These are phyloP conservation scores for Allantophomopsis cytisporea DNA, from an alignment of 2,329 filamentous ascomycete species.

Conservation along the genomic window DNA sequence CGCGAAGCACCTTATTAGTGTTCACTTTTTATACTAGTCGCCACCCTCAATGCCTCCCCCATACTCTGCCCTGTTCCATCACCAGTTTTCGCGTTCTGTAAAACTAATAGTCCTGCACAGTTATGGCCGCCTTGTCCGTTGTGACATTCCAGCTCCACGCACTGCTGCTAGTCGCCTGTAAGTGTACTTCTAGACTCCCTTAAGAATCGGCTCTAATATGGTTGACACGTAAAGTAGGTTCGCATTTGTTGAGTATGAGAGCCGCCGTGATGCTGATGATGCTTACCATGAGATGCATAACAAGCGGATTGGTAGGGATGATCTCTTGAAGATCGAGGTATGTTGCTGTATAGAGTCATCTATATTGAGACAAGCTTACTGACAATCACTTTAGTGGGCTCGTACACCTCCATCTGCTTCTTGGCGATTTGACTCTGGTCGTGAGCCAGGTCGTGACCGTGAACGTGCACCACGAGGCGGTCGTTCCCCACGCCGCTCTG, in stretches of 20 bases:
- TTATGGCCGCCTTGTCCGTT: slow-evolving; percentile 94
- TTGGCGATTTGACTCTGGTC: slow-evolving; percentile 83
- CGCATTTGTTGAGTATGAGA: slow-evolving; percentile 98
- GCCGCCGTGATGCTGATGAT: slow-evolving; percentile 93
- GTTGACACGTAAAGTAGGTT: slow-evolving; percentile 46
- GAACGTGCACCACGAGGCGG: slow-evolving; percentile 42
- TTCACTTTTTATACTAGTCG: too few relatives aligned
- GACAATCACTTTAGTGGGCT: slow-evolving; percentile 58
- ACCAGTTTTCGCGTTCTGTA: too few relatives aligned
- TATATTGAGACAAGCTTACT: neutral
- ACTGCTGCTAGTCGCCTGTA: slow-evolving; percentile 91
- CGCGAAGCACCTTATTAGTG: slow-evolving; percentile 1
- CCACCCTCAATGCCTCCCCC: too few relatives aligned
- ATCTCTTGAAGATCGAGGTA: slow-evolving; percentile 96
- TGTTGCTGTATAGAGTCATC: slow-evolving; percentile 12
- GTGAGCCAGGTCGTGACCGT: slow-evolving; percentile 65
- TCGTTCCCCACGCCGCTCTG: slow-evolving; percentile 64
- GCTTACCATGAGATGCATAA: slow-evolving; percentile 99
- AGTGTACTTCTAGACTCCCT: slow-evolving; percentile 28
- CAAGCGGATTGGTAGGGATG: slow-evolving; percentile 92
- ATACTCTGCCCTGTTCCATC: too few relatives aligned
- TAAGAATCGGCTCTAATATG: slow-evolving; percentile 15
- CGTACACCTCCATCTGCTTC: slow-evolving; percentile 95
- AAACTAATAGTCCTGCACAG: slow-evolving; percentile 28
- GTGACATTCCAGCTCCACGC: slow-evolving; percentile 92